Evolutionary conservation across 2,329 filamentous ascomycete genomes (phyloP).

Genomic region (Pochonia chlamydosporia): DNA sequence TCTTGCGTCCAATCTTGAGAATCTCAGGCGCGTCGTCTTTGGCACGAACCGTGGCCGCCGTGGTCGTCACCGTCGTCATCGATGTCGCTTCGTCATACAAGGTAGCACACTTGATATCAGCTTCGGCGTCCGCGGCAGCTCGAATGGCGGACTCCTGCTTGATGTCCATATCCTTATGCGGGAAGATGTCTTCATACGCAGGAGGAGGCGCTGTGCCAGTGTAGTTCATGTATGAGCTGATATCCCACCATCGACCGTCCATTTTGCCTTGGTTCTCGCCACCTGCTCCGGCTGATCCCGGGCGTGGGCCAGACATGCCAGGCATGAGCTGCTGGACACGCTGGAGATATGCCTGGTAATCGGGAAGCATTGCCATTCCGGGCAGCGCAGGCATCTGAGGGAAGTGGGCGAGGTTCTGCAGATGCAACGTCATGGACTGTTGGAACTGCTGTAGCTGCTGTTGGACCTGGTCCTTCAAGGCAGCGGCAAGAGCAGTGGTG

Average conservation of each 20-base stretch:
- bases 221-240: slow-evolving; percentile 48
- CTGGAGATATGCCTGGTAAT: slow-evolving; percentile 64
- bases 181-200: slow-evolving; percentile 75
- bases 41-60: slow-evolving; percentile 29
- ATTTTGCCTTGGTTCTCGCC: slow-evolving; percentile 33
- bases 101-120: slow-evolving; percentile 50
- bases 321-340: slow-evolving; percentile 69
- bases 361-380: slow-evolving; percentile 59
- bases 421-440: slow-evolving; percentile 59
- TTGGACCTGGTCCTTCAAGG: slow-evolving; percentile 67
- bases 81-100: slow-evolving; percentile 41
- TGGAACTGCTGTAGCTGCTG: slow-evolving; percentile 73
- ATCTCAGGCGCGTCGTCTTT: slow-evolving; percentile 36
- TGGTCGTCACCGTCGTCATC: slow-evolving; percentile 18
- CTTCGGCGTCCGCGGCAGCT: slow-evolving; percentile 52
- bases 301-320: slow-evolving; percentile 48
- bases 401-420: slow-evolving; percentile 51
- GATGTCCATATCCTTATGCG: slow-evolving; percentile 44
- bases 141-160: slow-evolving; percentile 54
- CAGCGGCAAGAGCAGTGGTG: slow-evolving; percentile 57
- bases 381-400: slow-evolving; percentile 49
- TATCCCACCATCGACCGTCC: slow-evolving; percentile 62
- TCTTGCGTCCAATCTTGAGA: slow-evolving; percentile 57
- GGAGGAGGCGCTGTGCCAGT: slow-evolving; percentile 53
- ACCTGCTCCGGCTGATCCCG: slow-evolving; percentile 46